These are phyloP conservation scores for Colletotrichum plurivorum DNA, from an alignment of 2,329 filamentous ascomycete species.

Conservation along the genomic window DNA sequence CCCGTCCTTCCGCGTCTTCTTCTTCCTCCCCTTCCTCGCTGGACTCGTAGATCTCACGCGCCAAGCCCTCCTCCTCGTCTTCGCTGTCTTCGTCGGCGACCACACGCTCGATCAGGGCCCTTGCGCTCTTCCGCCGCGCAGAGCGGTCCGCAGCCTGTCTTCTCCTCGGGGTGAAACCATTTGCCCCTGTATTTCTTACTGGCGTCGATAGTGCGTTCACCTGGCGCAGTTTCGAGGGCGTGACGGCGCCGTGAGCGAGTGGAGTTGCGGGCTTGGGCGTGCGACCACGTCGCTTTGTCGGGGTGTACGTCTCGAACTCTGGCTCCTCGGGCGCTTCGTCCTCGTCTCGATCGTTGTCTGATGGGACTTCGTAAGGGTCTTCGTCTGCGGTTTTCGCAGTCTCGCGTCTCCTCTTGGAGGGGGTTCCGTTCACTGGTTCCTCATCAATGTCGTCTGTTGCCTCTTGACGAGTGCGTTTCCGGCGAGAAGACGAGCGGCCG, in stretches of 20 bases:
- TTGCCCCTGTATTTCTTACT: slow-evolving; percentile 50
- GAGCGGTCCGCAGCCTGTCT: slow-evolving; percentile 84
- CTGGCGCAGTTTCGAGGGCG: slow-evolving; percentile 52
- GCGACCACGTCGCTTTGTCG: slow-evolving; percentile 52
- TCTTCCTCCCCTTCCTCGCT: slow-evolving; percentile 65
- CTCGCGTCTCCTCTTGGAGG: slow-evolving; percentile 51
- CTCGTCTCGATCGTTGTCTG: slow-evolving; percentile 24
- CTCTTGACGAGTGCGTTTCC: slow-evolving; percentile 43
- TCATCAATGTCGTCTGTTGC: slow-evolving; percentile 44
- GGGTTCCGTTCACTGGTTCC: slow-evolving; percentile 48
- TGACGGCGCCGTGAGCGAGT: slow-evolving; percentile 49
- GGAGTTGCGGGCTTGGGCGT: slow-evolving; percentile 48
- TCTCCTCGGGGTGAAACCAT: slow-evolving; percentile 72
- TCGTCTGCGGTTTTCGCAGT: slow-evolving; percentile 43
- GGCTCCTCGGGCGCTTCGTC: slow-evolving; percentile 28
- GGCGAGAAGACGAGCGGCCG: slow-evolving; percentile 28
- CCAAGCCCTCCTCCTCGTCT: slow-evolving; percentile 79
- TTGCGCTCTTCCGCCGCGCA: slow-evolving; percentile 87
- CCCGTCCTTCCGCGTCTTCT: slow-evolving; percentile 43
- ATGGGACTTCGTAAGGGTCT: slow-evolving; percentile 34
- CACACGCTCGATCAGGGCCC: slow-evolving; percentile 80
- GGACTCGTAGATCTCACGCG: slow-evolving; percentile 76
- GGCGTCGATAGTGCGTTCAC: slow-evolving; percentile 56
- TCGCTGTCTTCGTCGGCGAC: slow-evolving; percentile 75
- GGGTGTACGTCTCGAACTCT: slow-evolving; percentile 50